phyloP scores from a whole-genome alignment of 2,329 filamentous ascomycete species.

The Chlorencoelia australis region DNA sequence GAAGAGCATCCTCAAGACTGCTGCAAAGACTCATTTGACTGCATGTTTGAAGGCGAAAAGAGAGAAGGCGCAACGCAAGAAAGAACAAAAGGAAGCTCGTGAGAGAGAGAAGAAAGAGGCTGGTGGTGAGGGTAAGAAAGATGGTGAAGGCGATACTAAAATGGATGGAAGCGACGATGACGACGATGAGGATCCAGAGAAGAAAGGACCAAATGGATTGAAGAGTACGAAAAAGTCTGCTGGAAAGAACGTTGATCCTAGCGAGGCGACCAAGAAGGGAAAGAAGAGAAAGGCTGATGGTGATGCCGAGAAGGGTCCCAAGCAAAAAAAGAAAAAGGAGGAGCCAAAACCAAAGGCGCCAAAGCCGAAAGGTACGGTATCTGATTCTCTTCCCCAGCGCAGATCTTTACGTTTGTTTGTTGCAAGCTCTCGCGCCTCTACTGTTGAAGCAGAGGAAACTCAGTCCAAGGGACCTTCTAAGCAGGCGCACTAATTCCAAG shows the following conservation, averaged over 20 bases:
- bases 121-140: conserved; percentile 22
- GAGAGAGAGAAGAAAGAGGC: conserved; percentile 35
- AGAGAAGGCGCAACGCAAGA: conserved; percentile 27
- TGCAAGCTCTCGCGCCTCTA: no score
- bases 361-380: conserved; percentile 63
- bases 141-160: conserved; percentile 26
- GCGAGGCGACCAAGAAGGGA: conserved; percentile 45
- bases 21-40: conserved; percentile 69
- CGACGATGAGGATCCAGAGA: conserved; percentile 30
- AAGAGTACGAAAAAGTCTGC: conserved; percentile 51
- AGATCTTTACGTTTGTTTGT: no score
- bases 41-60: conserved; percentile 62
- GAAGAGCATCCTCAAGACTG: conserved; percentile 68
- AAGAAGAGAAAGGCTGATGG: conserved; percentile 72
- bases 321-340: conserved; percentile 92
- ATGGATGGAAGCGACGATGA: conserved; percentile 35
- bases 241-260: conserved; percentile 52
- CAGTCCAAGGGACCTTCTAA: no score
- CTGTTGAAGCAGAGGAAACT: no score
- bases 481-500: no score
- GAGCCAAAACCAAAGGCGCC: conserved; percentile 74
- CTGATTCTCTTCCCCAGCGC: no score
- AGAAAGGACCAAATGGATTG: conserved; percentile 29
- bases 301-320: conserved; percentile 72
- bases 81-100: conserved; percentile 27